These are phyloP conservation scores for Filobasidium floriforme DNA, from an alignment of 768 basidiomycete genomes.

Conservation along the genomic window DNA sequence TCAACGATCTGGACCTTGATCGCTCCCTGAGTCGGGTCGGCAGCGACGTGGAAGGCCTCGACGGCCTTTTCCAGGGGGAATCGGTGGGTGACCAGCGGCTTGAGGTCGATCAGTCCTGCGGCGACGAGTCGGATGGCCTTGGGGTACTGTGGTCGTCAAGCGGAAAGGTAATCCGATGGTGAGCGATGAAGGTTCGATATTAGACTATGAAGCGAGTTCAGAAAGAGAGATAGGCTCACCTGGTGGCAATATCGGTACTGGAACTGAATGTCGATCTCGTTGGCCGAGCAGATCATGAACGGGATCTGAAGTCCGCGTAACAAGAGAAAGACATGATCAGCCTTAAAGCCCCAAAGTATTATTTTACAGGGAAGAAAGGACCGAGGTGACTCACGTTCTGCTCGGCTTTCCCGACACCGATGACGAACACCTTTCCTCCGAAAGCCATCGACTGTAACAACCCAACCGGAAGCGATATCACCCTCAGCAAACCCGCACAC, in stretches of 20 bases:
- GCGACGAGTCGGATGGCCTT: slow-evolving; percentile 46
- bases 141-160: slow-evolving; percentile 44
- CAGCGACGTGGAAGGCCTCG: slow-evolving; percentile 46
- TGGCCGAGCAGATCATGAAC: slow-evolving; percentile 45
- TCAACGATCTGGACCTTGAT: slow-evolving; percentile 46
- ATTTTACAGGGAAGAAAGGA: not conserved
- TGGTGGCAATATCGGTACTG: slow-evolving; percentile 47
- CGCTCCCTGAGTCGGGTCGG: slow-evolving; percentile 42
- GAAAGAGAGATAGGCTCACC: slow-evolving; percentile 22
- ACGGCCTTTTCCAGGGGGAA: slow-evolving; percentile 45
- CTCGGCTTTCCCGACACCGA: slow-evolving; percentile 46
- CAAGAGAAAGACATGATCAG: not conserved
- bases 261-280: slow-evolving; percentile 47
- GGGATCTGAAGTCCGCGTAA: slow-evolving; percentile 33
- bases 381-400: slow-evolving; percentile 32
- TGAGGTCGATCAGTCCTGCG: slow-evolving; percentile 44
- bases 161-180: not conserved
- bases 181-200: not conserved
- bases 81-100: slow-evolving; percentile 48
- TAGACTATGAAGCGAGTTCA: not conserved
- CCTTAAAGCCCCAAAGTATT: not conserved
- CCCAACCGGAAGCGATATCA: not conserved
- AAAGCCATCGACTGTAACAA: slow-evolving; percentile 40
- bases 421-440: slow-evolving; percentile 47
- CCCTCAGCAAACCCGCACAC: too few species aligned